Percentiles rank a stretch among this genome's conserved stretches.
Conservation (phyloP, 2,329 filamentous ascomycete genomes). For the Colletotrichum sp. region DNA sequence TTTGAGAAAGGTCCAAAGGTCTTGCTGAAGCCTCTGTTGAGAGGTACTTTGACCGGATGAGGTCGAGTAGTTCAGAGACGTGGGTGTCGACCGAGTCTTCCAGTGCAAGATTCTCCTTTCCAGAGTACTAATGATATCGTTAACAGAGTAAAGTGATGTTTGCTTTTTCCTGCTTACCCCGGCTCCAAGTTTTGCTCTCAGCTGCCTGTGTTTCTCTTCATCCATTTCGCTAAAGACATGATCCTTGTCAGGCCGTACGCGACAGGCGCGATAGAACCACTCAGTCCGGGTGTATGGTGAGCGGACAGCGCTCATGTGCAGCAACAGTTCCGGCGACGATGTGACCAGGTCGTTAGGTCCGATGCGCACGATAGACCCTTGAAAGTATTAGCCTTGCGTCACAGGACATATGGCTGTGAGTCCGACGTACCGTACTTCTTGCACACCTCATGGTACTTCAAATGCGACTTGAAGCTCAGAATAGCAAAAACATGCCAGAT, state of each 20-base stretch:
- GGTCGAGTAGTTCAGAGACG: slow-evolving; percentile 47
- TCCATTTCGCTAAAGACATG: slow-evolving; percentile 39
- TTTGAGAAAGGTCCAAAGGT: slow-evolving; percentile 50
- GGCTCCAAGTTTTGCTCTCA: slow-evolving; percentile 46
- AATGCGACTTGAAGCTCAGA: slow-evolving; percentile 11
- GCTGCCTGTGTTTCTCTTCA: slow-evolving; percentile 36
- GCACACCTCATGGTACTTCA: slow-evolving; percentile 12
- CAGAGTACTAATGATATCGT: slow-evolving; percentile 41
- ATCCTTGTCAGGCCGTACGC: slow-evolving; percentile 38
- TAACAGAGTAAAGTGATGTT: neutral
- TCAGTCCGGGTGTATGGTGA: slow-evolving; percentile 38
- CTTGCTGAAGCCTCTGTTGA: slow-evolving; percentile 31
- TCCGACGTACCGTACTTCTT: slow-evolving; percentile 7
- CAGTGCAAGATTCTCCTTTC: slow-evolving; percentile 48
- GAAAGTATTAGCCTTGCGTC: neutral
- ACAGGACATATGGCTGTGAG: too few relatives aligned
- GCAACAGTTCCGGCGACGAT: slow-evolving; percentile 40
- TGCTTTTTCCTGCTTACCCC: slow-evolving; percentile 24
- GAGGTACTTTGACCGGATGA: slow-evolving; percentile 50
- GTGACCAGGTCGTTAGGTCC: slow-evolving; percentile 47
- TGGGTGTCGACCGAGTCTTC: slow-evolving; percentile 48
- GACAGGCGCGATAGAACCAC: slow-evolving; percentile 38
- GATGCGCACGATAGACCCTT: slow-evolving; percentile 42
- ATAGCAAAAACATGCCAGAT: slow-evolving; percentile 6
- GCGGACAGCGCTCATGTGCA: slow-evolving; percentile 34